phyloP scores from a whole-genome alignment of 192 early-diverging fungal species.

The Entomortierella lignicola region DNA sequence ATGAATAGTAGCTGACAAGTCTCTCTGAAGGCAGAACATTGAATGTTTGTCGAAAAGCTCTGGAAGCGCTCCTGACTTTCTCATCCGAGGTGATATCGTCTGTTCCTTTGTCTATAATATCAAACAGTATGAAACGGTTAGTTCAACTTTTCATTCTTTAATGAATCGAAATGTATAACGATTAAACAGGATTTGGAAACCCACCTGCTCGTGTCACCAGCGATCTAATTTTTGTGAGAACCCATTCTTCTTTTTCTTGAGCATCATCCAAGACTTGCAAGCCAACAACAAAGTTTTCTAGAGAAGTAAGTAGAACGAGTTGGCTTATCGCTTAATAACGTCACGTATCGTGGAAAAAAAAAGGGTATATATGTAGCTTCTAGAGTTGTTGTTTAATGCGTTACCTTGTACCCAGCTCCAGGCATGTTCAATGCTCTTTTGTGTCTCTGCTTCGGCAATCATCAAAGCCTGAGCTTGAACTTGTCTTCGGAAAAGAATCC shows the following conservation, averaged over 20 bases:
- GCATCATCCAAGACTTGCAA: slow-evolving; percentile 79
- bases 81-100: slow-evolving; percentile 88
- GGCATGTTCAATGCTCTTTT: slow-evolving; percentile 85
- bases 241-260: slow-evolving; percentile 87
- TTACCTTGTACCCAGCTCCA: slow-evolving; percentile 91
- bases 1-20: slow-evolving; percentile 96
- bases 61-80: slow-evolving; percentile 87
- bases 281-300: slow-evolving; percentile 82
- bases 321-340: neutral
- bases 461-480: slow-evolving; percentile 72
- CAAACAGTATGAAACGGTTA: neutral
- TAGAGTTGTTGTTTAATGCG: too few relatives aligned
- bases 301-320: neutral
- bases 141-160: neutral
- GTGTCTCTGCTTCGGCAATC: slow-evolving; percentile 85
- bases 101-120: slow-evolving; percentile 69
- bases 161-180: neutral
- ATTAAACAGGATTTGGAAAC: neutral
- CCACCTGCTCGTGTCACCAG: slow-evolving; percentile 83
- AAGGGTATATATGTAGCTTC: too few relatives aligned
- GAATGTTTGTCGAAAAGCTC: slow-evolving; percentile 92
- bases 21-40: slow-evolving; percentile 82
- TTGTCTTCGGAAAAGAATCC: slow-evolving; percentile 82
- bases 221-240: slow-evolving; percentile 90
- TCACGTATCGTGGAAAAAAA: too few relatives aligned